Conservation (phyloP, 2,329 filamentous ascomycete species). For the Metarhizium album region DNA sequence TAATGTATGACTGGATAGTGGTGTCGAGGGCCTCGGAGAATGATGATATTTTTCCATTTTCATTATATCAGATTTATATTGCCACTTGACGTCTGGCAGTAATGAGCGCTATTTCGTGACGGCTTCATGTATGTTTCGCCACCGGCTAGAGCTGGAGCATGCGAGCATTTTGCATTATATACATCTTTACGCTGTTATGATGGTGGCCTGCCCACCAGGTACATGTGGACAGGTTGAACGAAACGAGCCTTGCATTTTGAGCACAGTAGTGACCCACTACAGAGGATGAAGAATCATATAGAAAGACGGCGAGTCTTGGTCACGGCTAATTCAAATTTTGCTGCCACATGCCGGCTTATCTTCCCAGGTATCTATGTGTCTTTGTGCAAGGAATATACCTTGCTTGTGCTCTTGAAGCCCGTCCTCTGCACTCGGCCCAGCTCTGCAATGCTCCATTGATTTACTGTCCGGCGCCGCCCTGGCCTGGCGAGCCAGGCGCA, state of each 20-base stretch:
- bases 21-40: too few species aligned
- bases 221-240: background rate
- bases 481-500: conserved; percentile 14
- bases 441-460: background rate
- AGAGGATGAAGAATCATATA: background rate
- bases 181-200: background rate
- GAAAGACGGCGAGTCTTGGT: background rate
- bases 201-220: background rate
- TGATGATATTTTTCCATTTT: background rate
- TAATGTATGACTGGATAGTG: background rate
- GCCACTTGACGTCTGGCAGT: background rate
- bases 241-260: background rate
- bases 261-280: background rate
- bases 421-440: background rate
- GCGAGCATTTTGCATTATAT: background rate
- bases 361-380: background rate
- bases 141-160: background rate
- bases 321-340: background rate
- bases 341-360: background rate
- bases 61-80: background rate
- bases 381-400: background rate
- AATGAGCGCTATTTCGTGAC: background rate
- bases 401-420: background rate
- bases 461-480: conserved; percentile 4
- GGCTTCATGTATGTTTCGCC: background rate